These are phyloP conservation scores for Naematelia encephala DNA, from an alignment of 768 basidiomycete genomes.

Conservation along the genomic window DNA sequence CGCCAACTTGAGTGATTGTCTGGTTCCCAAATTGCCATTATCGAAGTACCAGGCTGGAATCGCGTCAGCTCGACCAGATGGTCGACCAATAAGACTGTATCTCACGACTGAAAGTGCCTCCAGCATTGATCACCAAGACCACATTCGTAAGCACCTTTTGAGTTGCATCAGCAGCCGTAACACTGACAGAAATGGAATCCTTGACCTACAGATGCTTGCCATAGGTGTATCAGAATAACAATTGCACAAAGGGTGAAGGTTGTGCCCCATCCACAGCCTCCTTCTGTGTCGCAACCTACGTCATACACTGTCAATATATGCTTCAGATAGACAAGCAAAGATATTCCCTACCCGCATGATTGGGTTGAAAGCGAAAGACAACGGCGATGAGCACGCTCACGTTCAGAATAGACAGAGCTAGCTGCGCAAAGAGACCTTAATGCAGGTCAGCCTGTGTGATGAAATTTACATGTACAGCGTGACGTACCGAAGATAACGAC, in stretches of 20 bases:
- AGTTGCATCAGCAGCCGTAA: background rate
- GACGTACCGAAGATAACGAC: background rate
- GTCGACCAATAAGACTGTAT: background rate
- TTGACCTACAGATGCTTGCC: background rate
- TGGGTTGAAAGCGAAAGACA: slow-evolving; percentile 1
- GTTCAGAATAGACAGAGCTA: background rate
- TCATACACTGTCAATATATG: background rate
- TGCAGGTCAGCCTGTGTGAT: background rate
- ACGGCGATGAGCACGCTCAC: background rate
- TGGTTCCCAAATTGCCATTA: background rate
- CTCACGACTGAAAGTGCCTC: background rate
- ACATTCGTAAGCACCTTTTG: background rate
- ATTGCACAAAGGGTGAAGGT: background rate
- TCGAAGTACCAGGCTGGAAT: background rate
- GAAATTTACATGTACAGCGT: background rate
- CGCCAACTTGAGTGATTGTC: background rate
- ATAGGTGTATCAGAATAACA: background rate
- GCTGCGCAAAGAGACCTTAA: background rate
- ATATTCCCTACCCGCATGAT: background rate
- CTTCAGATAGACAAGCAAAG: background rate
- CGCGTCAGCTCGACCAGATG: background rate
- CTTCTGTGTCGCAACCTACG: background rate
- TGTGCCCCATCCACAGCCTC: background rate
- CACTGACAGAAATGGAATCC: background rate
- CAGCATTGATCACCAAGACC: background rate